These are phyloP conservation scores for Citrus maxima DNA, from an alignment of 345 rosid species.

Conservation along the genomic window DNA sequence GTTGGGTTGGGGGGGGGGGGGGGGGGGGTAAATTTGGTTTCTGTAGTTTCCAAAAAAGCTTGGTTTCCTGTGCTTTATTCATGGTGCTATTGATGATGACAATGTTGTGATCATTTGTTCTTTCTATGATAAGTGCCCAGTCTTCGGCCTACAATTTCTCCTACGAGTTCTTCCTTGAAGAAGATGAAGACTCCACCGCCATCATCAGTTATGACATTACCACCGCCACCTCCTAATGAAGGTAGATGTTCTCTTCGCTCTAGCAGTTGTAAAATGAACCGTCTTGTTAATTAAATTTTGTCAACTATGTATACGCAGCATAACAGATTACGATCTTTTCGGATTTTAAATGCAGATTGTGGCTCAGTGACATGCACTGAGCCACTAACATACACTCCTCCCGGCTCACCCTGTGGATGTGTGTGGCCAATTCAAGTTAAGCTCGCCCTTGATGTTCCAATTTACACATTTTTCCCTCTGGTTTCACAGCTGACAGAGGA, in stretches of 20 bases:
- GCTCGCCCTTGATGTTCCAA: constrained; percentile 45
- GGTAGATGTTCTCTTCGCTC: constrained; percentile 25
- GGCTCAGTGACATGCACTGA: constrained; percentile 45
- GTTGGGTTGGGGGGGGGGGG: neutral
- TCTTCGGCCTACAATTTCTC: constrained; percentile 47
- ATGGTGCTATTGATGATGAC: constrained; percentile 5
- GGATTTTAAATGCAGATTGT: constrained; percentile 43
- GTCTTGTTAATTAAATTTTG: neutral
- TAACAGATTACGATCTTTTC: neutral
- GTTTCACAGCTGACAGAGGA: constrained; percentile 62
- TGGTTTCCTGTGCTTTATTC: constrained; percentile 8
- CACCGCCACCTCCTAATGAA: constrained; percentile 68
- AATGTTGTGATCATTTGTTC: constrained; percentile 6
- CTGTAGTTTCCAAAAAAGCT: neutral
- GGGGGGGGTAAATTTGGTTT: no score
- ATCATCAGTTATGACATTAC: constrained; percentile 36
- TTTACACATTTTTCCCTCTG: constrained; percentile 58
- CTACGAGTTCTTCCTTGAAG: constrained; percentile 30
- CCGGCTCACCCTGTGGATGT: constrained; percentile 58
- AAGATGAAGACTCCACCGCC: constrained; percentile 46
- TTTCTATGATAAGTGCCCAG: constrained; percentile 26
- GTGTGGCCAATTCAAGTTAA: constrained; percentile 72
- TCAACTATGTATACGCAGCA: neutral
- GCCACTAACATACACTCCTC: constrained; percentile 58
- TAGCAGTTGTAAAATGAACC: neutral